These are phyloP conservation scores for Monilinia laxa DNA, from an alignment of 2,329 filamentous ascomycete genomes.

Conservation along the genomic window DNA sequence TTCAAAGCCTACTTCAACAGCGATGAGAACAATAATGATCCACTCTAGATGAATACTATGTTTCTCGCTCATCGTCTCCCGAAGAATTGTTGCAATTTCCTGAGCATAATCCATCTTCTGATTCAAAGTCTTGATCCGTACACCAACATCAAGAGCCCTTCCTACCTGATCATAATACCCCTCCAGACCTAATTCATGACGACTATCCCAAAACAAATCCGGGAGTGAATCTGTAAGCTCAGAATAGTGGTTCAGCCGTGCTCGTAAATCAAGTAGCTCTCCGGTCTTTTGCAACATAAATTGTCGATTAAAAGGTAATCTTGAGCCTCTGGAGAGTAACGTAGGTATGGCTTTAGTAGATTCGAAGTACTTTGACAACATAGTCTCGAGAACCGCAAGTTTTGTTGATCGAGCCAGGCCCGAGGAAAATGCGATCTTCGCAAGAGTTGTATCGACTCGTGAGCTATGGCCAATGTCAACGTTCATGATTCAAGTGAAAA, in stretches of 20 bases:
- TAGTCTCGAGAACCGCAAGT: slow-evolving; percentile 83
- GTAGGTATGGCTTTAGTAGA: slow-evolving; percentile 80
- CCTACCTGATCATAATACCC: slow-evolving; percentile 95
- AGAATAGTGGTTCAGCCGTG: slow-evolving; percentile 93
- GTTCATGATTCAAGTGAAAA: background rate
- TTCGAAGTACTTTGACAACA: slow-evolving; percentile 80
- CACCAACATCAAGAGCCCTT: slow-evolving; percentile 83
- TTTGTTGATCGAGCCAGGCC: slow-evolving; percentile 91
- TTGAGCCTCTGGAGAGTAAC: slow-evolving; percentile 67
- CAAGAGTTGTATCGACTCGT: slow-evolving; percentile 63
- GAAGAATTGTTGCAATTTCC: slow-evolving; percentile 85
- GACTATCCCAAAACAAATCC: slow-evolving; percentile 94
- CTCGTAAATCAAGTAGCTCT: slow-evolving; percentile 82
- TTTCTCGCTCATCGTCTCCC: slow-evolving; percentile 86
- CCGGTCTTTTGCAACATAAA: slow-evolving; percentile 94
- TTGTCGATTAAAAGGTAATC: slow-evolving; percentile 62
- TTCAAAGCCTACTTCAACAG: slow-evolving; percentile 89
- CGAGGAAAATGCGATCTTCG: slow-evolving; percentile 95
- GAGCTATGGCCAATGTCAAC: slow-evolving; percentile 27
- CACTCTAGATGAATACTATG: slow-evolving; percentile 86
- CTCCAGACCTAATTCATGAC: slow-evolving; percentile 84
- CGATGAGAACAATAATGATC: slow-evolving; percentile 93
- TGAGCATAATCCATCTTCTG: slow-evolving; percentile 98
- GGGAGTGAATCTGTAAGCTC: slow-evolving; percentile 93
- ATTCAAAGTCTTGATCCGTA: slow-evolving; percentile 87